Evolutionary conservation across 1,284 basidiomycete species (phyloP).

Genomic region (Ganoderma lucidum): DNA sequence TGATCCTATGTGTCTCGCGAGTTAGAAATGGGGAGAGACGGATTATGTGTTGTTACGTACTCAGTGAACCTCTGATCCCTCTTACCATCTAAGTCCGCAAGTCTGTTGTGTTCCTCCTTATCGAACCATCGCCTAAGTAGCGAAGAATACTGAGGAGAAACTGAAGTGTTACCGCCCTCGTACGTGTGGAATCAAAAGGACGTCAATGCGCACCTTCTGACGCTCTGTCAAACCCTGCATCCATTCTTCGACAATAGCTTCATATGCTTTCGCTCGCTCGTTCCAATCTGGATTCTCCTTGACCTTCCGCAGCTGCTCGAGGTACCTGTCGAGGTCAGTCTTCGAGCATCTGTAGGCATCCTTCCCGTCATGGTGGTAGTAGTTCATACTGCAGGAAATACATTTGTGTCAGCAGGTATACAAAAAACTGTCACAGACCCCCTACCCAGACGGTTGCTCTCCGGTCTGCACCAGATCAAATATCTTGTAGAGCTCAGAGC

Average conservation of each 20-base stretch:
- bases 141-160: not conserved
- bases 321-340: not conserved
- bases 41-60: not conserved
- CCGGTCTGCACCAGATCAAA: not conserved
- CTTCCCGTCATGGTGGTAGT: not conserved
- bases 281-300: not conserved
- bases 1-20: constrained; percentile 1
- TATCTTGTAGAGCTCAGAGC: not conserved
- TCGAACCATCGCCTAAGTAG: not conserved
- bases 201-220: not conserved
- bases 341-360: not conserved
- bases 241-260: not conserved
- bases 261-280: not conserved
- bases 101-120: not conserved
- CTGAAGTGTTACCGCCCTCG: no score
- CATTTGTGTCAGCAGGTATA: not conserved
- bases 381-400: not conserved
- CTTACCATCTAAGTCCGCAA: not conserved
- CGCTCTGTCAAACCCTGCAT: not conserved
- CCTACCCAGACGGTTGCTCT: not conserved
- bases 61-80: not conserved
- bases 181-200: no score
- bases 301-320: not conserved
- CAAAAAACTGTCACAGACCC: not conserved
- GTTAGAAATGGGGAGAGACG: not conserved